Evolutionary conservation across 805 yeast genomes (phyloP).

Genomic region (Yarrowia sp.): DNA sequence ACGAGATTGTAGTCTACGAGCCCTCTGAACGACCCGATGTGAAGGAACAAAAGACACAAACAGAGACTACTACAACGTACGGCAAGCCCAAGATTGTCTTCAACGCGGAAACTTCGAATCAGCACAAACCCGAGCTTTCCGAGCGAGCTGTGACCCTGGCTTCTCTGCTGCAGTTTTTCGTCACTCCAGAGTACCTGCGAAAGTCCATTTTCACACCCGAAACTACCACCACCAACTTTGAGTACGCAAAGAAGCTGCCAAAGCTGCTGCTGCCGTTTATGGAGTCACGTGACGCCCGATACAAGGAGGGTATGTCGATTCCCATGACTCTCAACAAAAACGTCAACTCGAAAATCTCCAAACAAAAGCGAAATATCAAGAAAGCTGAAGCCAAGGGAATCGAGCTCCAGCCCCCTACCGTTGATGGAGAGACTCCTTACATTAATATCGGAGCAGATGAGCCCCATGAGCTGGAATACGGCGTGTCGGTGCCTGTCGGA

Average conservation of each 20-base stretch:
- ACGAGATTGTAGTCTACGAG: conserved; percentile 72
- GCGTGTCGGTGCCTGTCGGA: conserved; percentile 65
- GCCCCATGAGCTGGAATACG: conserved; percentile 53
- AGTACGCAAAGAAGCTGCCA: conserved; percentile 68
- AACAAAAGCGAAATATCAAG: conserved; percentile 39
- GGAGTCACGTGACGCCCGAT: conserved; percentile 47
- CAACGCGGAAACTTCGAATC: conserved; percentile 30
- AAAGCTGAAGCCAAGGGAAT: conserved; percentile 49
- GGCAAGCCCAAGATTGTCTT: conserved; percentile 36
- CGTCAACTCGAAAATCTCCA: conserved; percentile 31
- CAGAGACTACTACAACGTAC: conserved; percentile 33
- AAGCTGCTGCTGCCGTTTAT: conserved; percentile 73
- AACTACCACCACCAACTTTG: conserved; percentile 45
- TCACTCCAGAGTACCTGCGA: conserved; percentile 79
- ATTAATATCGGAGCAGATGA: conserved; percentile 70
- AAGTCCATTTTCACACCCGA: conserved; percentile 57
- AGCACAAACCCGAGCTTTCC: conserved; percentile 30
- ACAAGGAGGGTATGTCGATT: conserved; percentile 64
- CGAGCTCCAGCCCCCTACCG: conserved; percentile 41
- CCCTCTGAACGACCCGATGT: conserved; percentile 38
- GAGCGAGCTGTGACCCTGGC: conserved; percentile 56
- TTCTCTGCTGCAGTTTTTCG: conserved; percentile 69
- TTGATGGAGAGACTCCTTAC: conserved; percentile 55
- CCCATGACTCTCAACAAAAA: conserved; percentile 30
- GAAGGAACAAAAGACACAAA: conserved; percentile 30